Percentiles rank a stretch among this genome's conserved stretches.
Conservation (phyloP, 108 stramenopile genomes). For the Fistulifera solaris region DNA sequence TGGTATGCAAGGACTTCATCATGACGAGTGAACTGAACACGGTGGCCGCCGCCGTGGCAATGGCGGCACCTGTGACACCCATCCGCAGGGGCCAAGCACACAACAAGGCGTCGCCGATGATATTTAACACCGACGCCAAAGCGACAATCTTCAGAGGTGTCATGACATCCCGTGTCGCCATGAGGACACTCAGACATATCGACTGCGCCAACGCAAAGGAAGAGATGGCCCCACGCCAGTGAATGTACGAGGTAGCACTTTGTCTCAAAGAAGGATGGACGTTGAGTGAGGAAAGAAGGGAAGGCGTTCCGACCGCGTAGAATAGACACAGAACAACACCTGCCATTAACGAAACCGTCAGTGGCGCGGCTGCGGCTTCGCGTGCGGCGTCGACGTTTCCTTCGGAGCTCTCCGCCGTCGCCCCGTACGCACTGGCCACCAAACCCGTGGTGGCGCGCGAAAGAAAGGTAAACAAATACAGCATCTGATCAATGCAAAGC, state of each 20-base stretch:
- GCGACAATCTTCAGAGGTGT: constrained; percentile 70
- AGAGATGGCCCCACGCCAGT: constrained; percentile 56
- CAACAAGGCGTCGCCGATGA: constrained; percentile 55
- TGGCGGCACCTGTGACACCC: constrained; percentile 69
- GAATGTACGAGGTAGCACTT: constrained; percentile 52
- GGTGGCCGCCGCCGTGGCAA: constrained; percentile 67
- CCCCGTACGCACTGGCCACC: constrained; percentile 51
- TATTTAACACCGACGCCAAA: constrained; percentile 47
- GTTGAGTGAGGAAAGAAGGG: constrained; percentile 33
- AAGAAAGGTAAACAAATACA: constrained; percentile 75
- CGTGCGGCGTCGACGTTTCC: constrained; percentile 25
- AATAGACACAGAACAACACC: constrained; percentile 43
- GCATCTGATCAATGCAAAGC: constrained; percentile 69
- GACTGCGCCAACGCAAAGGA: constrained; percentile 65
- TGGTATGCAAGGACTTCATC: constrained; percentile 40
- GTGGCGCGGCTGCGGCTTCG: constrained; percentile 47
- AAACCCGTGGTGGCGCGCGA: constrained; percentile 65
- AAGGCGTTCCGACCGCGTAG: constrained; percentile 56
- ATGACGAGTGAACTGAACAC: constrained; percentile 55
- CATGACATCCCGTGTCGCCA: constrained; percentile 69
- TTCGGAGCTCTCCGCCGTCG: constrained; percentile 7
- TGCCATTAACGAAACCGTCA: constrained; percentile 42
- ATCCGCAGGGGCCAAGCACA: constrained; percentile 59
- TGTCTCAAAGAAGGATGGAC: constrained; percentile 37
- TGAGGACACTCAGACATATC: constrained; percentile 39